These are phyloP conservation scores for Stachybotrys echinatus DNA, from an alignment of 2,329 filamentous ascomycete genomes.

Conservation along the genomic window DNA sequence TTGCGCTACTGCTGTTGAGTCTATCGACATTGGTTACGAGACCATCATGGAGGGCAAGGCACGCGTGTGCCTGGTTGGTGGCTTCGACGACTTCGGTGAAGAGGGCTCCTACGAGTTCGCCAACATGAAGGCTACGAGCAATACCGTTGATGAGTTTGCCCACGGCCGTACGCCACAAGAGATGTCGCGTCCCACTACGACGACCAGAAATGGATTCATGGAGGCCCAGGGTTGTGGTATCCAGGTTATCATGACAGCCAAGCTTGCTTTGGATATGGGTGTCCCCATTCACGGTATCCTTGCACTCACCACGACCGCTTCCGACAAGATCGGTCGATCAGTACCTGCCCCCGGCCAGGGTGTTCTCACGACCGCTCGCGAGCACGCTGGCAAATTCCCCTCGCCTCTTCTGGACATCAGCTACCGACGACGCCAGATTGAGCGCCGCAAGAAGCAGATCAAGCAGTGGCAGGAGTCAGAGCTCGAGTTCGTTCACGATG, in stretches of 20 bases:
- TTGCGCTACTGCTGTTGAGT: slow-evolving; percentile 95
- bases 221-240: slow-evolving; percentile 98
- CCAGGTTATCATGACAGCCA: slow-evolving; percentile 97
- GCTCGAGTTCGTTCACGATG: slow-evolving; percentile 85
- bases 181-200: slow-evolving; percentile 97
- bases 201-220: slow-evolving; percentile 97
- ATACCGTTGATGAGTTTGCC: slow-evolving; percentile 91
- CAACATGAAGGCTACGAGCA: slow-evolving; percentile 99
- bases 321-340: slow-evolving; percentile 97
- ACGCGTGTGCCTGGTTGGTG: slow-evolving; percentile 93
- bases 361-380: slow-evolving; percentile 91
- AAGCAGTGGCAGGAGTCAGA: slow-evolving; percentile 96
- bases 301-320: slow-evolving; percentile 90
- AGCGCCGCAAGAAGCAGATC: slow-evolving; percentile 89
- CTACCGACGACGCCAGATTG: slow-evolving; percentile 91
- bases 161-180: slow-evolving; percentile 93
- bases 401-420: slow-evolving; percentile 96
- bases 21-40: slow-evolving; percentile 95
- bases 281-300: slow-evolving; percentile 95
- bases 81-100: slow-evolving; percentile 98
- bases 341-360: slow-evolving; percentile 95
- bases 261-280: slow-evolving; percentile 95
- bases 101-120: slow-evolving; percentile 99
- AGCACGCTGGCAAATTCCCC: slow-evolving; percentile 85
- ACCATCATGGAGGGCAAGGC: slow-evolving; percentile 98